Evolutionary conservation across 345 rosid species (phyloP).

Genomic region (Corchorus capsularis): DNA sequence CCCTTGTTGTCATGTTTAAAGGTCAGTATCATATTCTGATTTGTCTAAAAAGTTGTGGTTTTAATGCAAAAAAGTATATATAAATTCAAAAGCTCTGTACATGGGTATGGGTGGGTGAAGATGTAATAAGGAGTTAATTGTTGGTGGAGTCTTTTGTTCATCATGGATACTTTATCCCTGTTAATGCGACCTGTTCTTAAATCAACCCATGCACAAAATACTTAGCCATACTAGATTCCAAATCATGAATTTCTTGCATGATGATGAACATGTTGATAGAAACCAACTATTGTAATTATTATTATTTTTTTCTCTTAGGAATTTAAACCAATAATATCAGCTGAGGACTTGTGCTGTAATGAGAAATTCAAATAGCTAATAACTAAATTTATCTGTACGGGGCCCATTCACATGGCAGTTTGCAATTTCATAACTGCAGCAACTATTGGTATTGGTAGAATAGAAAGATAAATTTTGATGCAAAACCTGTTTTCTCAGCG

Average conservation of each 20-base stretch:
- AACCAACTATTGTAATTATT: too few relatives aligned
- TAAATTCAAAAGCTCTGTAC: not conserved
- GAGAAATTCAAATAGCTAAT: not conserved
- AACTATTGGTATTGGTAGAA: not conserved
- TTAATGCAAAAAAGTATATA: not conserved
- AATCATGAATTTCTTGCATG: not conserved
- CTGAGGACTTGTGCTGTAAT: too few relatives aligned
- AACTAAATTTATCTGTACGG: not conserved
- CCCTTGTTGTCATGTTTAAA: constrained; percentile 98
- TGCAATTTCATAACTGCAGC: not conserved
- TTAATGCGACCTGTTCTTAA: not conserved
- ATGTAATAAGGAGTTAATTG: not conserved
- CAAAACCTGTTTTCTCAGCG: not conserved
- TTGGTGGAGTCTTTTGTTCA: not conserved
- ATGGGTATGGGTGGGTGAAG: not conserved
- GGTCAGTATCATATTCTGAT: constrained; percentile 45
- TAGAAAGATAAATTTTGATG: not conserved
- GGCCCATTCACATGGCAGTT: not conserved
- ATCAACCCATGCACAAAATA: not conserved
- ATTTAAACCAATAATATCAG: too few relatives aligned
- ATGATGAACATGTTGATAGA: too few relatives aligned
- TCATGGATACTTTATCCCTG: not conserved
- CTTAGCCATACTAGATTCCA: not conserved
- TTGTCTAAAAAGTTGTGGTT: not conserved
- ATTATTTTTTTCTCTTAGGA: too few relatives aligned